phyloP scores from a whole-genome alignment of 78 protist genomes.

The Emiliania huxleyi region DNA sequence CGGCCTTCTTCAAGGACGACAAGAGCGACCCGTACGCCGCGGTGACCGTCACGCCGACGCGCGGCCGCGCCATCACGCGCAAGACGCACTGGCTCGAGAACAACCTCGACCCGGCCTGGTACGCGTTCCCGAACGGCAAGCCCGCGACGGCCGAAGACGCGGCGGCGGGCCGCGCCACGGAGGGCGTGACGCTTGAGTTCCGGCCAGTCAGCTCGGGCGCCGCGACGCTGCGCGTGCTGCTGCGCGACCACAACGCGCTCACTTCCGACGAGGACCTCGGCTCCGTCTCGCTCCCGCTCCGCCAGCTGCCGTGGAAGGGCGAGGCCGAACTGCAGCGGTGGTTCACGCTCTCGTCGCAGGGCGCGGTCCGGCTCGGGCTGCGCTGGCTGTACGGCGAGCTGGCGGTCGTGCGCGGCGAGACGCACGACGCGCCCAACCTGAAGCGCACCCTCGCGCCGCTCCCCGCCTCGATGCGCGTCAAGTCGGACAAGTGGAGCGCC shows the following conservation, averaged over 20 bases:
- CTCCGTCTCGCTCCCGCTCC: background rate
- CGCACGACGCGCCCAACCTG: background rate
- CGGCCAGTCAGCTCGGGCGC: background rate
- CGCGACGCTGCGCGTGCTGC: background rate
- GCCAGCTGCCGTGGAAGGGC: background rate
- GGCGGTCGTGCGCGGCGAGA: background rate
- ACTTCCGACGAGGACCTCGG: background rate
- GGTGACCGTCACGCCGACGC: background rate
- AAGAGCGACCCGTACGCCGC: background rate
- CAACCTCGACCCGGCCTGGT: background rate
- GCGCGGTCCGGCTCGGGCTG: background rate
- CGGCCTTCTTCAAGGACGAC: background rate
- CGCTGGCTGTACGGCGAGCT: background rate
- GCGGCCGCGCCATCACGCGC: background rate
- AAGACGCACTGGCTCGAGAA: background rate
- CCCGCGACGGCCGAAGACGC: background rate
- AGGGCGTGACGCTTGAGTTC: background rate
- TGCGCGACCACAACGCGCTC: background rate
- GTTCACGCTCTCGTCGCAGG: background rate
- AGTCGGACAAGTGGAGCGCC: background rate
- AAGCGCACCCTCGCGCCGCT: background rate
- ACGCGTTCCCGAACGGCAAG: background rate
- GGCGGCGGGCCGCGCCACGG: background rate
- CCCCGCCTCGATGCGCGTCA: background rate
- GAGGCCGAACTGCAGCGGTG: background rate